These are phyloP conservation scores for Entophlyctis helioformis DNA, from an alignment of 192 early-diverging fungal species.

Conservation along the genomic window DNA sequence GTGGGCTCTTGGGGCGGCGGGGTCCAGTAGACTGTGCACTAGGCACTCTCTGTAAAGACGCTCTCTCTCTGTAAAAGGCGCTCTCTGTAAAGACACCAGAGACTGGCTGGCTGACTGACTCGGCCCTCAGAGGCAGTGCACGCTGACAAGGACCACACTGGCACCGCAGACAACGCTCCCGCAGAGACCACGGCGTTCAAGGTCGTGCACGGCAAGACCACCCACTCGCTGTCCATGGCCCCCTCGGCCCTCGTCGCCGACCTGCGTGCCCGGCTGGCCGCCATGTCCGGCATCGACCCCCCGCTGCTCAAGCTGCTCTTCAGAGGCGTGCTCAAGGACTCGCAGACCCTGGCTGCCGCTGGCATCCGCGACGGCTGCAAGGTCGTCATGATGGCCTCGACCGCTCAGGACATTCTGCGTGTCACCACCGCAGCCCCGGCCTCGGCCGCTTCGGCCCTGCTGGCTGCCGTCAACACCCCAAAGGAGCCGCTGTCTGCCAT, in stretches of 20 bases:
- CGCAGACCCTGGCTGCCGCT: constrained; percentile 6
- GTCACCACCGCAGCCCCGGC: neutral
- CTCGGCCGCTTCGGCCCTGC: neutral
- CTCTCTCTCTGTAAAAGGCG: no score
- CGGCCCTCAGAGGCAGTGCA: no score
- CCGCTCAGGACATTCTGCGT: neutral
- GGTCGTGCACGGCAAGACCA: constrained; percentile 5
- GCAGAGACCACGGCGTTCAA: no score
- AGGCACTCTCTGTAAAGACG: no score
- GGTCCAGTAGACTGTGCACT: no score
- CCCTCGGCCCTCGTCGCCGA: neutral
- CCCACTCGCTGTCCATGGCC: constrained; percentile 1
- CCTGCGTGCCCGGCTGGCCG: constrained; percentile 2
- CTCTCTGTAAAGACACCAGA: no score
- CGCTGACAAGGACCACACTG: no score
- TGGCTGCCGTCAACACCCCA: neutral
- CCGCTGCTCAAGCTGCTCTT: constrained; percentile 15
- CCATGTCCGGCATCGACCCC: constrained; percentile 4
- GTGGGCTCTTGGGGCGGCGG: no score
- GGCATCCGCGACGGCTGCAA: constrained; percentile 7
- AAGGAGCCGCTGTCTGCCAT: no score
- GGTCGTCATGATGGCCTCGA: constrained; percentile 11
- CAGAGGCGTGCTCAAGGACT: constrained; percentile 13
- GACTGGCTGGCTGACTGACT: no score
- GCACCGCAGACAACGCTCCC: no score